Conservation (phyloP, 2,329 filamentous ascomycete species). For the Rugonectria rugulosa region DNA sequence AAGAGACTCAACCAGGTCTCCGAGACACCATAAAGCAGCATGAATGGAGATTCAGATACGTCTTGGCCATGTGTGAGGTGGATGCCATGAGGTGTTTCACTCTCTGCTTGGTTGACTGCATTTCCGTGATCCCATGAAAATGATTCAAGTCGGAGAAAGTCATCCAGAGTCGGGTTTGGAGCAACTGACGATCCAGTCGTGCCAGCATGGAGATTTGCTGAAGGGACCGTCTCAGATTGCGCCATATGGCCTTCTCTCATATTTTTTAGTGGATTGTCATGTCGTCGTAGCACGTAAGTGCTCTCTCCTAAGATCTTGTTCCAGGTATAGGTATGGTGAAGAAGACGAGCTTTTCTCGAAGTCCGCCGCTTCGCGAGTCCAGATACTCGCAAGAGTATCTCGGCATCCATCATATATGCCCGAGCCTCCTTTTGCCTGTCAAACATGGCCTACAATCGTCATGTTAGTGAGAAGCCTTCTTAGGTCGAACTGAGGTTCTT, state of each 20-base stretch:
- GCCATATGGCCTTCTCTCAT: background rate
- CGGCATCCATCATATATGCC: background rate
- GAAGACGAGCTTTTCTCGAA: conserved; percentile 16
- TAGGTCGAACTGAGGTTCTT: background rate
- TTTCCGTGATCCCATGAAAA: background rate
- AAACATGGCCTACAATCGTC: background rate
- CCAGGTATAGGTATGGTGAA: conserved; percentile 21
- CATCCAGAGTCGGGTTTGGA: background rate
- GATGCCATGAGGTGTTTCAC: background rate
- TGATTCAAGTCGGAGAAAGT: conserved; percentile 5
- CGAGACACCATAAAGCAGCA: conserved; percentile 12
- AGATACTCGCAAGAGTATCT: background rate
- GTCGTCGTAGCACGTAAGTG: conserved; percentile 7
- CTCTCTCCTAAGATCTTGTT: conserved; percentile 15
- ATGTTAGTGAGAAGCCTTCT: background rate
- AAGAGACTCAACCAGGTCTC: conserved; percentile 21
- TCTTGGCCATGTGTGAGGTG: background rate
- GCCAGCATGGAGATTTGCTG: too few relatives aligned
- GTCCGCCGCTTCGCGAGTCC: conserved; percentile 12
- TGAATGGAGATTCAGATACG: conserved; percentile 11
- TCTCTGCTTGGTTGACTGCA: background rate
- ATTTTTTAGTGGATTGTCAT: background rate
- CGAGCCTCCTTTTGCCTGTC: conserved; percentile 2
- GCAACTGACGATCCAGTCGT: background rate
- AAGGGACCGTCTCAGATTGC: too few relatives aligned